Conservation (phyloP, 1,284 basidiomycete species). For the Marasmius fiardii region DNA sequence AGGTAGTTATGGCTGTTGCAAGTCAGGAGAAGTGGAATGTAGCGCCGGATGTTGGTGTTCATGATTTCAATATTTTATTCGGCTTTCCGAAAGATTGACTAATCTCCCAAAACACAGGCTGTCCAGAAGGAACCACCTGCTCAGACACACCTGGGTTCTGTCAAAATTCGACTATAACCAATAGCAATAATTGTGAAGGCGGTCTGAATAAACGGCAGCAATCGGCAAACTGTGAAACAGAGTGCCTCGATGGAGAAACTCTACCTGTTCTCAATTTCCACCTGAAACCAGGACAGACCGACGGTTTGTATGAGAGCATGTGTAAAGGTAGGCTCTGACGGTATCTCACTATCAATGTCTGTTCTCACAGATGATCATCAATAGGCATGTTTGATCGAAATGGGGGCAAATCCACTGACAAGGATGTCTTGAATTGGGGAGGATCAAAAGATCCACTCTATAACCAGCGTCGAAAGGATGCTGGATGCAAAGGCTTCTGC, state of each 20-base stretch:
- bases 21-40: background rate
- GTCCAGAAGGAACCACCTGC: background rate
- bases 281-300: background rate
- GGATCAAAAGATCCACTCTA: background rate
- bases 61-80: background rate
- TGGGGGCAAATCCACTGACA: background rate
- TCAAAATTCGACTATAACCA: background rate
- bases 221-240: background rate
- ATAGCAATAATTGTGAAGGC: background rate
- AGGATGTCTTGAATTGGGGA: background rate
- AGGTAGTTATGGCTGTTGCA: background rate
- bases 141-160: background rate
- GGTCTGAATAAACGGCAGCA: background rate
- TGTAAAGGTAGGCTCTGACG: background rate
- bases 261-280: background rate
- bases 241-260: background rate
- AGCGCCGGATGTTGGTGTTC: background rate
- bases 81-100: background rate
- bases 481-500: background rate
- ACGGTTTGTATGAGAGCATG: background rate
- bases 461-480: background rate
- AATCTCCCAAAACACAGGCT: background rate
- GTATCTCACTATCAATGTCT: background rate
- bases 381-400: background rate
- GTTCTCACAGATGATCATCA: too few species aligned